Evolutionary conservation across 305 asterid species (phyloP), one percentile per base, ranked within the genome.

Genomic region (Fraxinus xanthoxyloides): DNA sequence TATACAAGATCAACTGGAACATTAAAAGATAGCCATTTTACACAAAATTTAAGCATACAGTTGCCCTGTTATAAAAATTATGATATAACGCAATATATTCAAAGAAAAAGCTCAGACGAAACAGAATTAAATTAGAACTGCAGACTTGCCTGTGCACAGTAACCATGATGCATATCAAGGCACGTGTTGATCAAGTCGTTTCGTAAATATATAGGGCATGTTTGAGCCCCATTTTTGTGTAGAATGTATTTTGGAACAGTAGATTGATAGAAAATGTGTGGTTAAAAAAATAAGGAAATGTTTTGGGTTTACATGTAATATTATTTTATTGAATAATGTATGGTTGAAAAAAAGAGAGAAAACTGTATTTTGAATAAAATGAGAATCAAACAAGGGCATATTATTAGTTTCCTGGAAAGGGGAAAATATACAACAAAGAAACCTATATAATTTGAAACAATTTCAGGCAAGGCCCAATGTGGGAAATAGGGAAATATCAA

Each of bases 131-230:
- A 34, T 34, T 34, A 34, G 7, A 34, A 34, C 85, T 3, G 89
- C 46, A 38, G 46, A 87, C 87, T 89, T 85, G 77, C 99, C 97
- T 92, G 98, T 31, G 98, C 96, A 84, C 98, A 95, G 77, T 95
- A 95, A 81, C 98, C 97, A 24, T 93, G 98, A 87, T 88, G 86
- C 88, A 79, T 85, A 85, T 95, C 98, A 59, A 95, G 87, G 40
- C 98, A 98, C 98, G 97, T 98, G 72, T 95, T 97, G 84, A 93
- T 90, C 90, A 95, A 87, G 89, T 95, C 97, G 36, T 95, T 95
- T 97, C 93, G 93, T 84, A 72, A 31, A 76, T 26, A 40, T 12
- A 67, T 30, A 31, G 7, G 36, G 36, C 36, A 0, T 34, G 7
- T 34, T 34, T 34, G 36, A 34, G 36, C n/a, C n/a, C n/a, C n/a